These are phyloP conservation scores for Russula ochroleuca DNA, from an alignment of 768 basidiomycete species.

Conservation along the genomic window DNA sequence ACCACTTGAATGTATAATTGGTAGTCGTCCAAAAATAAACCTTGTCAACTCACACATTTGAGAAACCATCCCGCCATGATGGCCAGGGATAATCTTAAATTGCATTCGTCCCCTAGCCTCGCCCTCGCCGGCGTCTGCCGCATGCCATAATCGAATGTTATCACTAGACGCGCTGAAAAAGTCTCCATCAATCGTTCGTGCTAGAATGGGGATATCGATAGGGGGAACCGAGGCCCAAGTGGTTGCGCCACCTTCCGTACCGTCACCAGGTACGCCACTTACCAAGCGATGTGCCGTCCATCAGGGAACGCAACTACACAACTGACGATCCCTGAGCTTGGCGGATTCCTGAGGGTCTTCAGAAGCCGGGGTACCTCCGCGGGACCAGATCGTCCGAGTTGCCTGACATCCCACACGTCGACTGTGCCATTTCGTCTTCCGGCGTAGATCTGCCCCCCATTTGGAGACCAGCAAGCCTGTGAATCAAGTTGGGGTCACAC, in stretches of 20 bases:
- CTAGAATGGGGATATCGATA: slow-evolving; percentile 13
- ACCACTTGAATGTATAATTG: slow-evolving; percentile 51
- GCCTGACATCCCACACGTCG: slow-evolving; percentile 93
- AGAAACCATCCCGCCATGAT: slow-evolving; percentile 91
- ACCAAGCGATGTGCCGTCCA: slow-evolving; percentile 89
- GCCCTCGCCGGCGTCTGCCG: slow-evolving; percentile 65
- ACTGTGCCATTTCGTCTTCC: slow-evolving; percentile 87
- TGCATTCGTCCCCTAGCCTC: slow-evolving; percentile 68
- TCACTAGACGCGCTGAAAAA: slow-evolving; percentile 76
- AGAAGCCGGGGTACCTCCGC: slow-evolving; percentile 67
- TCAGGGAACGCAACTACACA: slow-evolving; percentile 91
- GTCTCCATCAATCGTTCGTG: slow-evolving; percentile 12
- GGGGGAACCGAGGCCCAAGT: neutral
- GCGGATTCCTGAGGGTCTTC: slow-evolving; percentile 80
- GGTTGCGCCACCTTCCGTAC: neutral
- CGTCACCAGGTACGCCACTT: slow-evolving; percentile 32
- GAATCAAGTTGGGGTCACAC: slow-evolving; percentile 17
- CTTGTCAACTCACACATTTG: slow-evolving; percentile 70
- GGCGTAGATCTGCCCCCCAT: slow-evolving; percentile 84
- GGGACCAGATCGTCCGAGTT: slow-evolving; percentile 60
- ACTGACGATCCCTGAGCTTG: slow-evolving; percentile 86
- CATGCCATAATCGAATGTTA: slow-evolving; percentile 92
- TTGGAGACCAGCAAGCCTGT: slow-evolving; percentile 92
- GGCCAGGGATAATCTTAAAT: slow-evolving; percentile 94
- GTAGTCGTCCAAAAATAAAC: slow-evolving; percentile 25